A percentile compares a stretch with the other conserved stretches of the same genome.
Conservation (phyloP, 164 flowering plant genomes). For the Sextonia rubra region DNA sequence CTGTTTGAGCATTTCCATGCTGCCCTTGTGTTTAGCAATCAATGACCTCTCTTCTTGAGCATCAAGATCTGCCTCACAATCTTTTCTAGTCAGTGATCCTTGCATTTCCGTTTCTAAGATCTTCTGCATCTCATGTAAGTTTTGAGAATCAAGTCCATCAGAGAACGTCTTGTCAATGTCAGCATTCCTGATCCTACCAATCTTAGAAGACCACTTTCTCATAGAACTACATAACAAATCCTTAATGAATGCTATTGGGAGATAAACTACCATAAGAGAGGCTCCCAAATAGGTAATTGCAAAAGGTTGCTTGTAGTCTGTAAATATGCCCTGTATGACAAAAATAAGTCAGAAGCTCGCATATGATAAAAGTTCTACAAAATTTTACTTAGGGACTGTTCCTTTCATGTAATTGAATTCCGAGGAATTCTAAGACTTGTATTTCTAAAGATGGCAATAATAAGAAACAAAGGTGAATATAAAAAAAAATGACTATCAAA, state of each 20-base stretch:
- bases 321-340: conserved; percentile 49
- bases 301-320: conserved; percentile 56
- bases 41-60: conserved; percentile 40
- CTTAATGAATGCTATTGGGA: conserved; percentile 47
- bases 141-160: conserved; percentile 30
- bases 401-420: no score
- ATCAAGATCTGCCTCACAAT: conserved; percentile 20
- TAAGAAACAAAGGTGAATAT: neutral
- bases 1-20: conserved; percentile 10
- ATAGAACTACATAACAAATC: conserved; percentile 33
- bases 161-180: conserved; percentile 12
- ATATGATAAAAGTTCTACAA: neutral
- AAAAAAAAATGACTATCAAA: neutral
- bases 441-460: neutral
- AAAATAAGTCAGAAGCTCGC: conserved; percentile 3
- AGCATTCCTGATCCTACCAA: neutral
- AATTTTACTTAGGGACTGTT: no score
- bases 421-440: neutral
- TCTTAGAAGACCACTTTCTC: conserved; percentile 4
- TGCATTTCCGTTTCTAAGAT: conserved; percentile 25
- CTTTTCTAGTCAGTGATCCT: conserved; percentile 20
- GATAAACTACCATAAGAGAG: conserved; percentile 55
- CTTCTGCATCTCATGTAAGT: conserved; percentile 24
- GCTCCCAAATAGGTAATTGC: conserved; percentile 58
- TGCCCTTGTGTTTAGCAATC: conserved; percentile 25